phyloP scores from a whole-genome alignment of 2,329 filamentous ascomycete genomes.

The Xylariaceae sp. region DNA sequence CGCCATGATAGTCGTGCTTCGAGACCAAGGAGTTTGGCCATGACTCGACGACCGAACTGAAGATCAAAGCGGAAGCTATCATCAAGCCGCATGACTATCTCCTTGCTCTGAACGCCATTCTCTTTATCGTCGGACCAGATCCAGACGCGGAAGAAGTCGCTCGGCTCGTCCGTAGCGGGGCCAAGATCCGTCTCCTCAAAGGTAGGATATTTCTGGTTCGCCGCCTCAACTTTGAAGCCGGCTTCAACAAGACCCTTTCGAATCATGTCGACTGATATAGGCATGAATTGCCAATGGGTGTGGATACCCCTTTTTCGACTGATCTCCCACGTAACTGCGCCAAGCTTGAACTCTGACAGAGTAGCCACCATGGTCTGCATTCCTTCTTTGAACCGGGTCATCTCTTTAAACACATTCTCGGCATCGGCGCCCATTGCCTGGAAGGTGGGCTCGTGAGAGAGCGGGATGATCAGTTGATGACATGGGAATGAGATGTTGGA shows the following conservation, averaged over 20 bases:
- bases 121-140: constrained; percentile 62
- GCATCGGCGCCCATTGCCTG: constrained; percentile 59
- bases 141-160: constrained; percentile 78
- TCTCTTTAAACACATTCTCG: constrained; percentile 65
- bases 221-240: constrained; percentile 81
- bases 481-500: constrained; percentile 68
- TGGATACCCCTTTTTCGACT: constrained; percentile 77
- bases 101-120: constrained; percentile 56
- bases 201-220: constrained; percentile 58
- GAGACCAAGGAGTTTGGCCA: constrained; percentile 80
- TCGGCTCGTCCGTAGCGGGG: constrained; percentile 44
- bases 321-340: constrained; percentile 89
- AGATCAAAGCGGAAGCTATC: constrained; percentile 74
- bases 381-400: constrained; percentile 71
- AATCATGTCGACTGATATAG: constrained; percentile 64
- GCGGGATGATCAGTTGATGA: constrained; percentile 87
- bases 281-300: constrained; percentile 88
- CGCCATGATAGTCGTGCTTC: constrained; percentile 79
- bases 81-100: constrained; percentile 68
- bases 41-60: constrained; percentile 80
- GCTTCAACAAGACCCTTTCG: constrained; percentile 73
- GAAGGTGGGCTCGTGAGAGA: constrained; percentile 75
- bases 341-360: constrained; percentile 55
- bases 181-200: constrained; percentile 46
- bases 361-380: constrained; percentile 74